Percentiles rank a stretch among this genome's conserved stretches.
Conservation (phyloP, 2,329 filamentous ascomycete species). For the Aspergillus tanneri region DNA sequence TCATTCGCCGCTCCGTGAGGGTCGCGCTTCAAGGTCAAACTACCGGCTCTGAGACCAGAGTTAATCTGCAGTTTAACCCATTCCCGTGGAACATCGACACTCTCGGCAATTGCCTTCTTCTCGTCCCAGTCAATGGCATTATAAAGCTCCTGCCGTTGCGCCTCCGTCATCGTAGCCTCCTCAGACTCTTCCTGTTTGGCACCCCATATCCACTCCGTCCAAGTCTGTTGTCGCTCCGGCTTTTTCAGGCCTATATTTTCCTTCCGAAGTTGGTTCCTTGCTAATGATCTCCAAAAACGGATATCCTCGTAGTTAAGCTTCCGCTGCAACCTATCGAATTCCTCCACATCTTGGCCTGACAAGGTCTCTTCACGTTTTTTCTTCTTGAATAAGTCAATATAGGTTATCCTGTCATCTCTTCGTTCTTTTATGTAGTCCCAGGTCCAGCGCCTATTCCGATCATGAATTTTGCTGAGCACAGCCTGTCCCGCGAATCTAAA, state of each 20-base stretch:
- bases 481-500: slow-evolving; percentile 86
- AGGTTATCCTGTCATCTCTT: slow-evolving; percentile 80
- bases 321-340: slow-evolving; percentile 74
- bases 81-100: slow-evolving; percentile 85
- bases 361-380: slow-evolving; percentile 72
- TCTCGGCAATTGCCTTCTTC: slow-evolving; percentile 82
- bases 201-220: slow-evolving; percentile 91
- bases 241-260: slow-evolving; percentile 90
- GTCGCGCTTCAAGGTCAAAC: slow-evolving; percentile 87
- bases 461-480: slow-evolving; percentile 89
- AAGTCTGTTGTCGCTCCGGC: slow-evolving; percentile 70
- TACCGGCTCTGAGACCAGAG: slow-evolving; percentile 88
- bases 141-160: slow-evolving; percentile 94
- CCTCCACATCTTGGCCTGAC: slow-evolving; percentile 66
- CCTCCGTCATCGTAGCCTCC: slow-evolving; percentile 85
- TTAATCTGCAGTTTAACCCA: slow-evolving; percentile 91
- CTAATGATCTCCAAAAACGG: slow-evolving; percentile 93
- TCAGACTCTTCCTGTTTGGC: slow-evolving; percentile 70
- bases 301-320: slow-evolving; percentile 93
- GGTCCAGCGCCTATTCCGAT: slow-evolving; percentile 87
- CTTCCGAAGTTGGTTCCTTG: slow-evolving; percentile 90
- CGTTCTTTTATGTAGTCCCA: slow-evolving; percentile 95
- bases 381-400: slow-evolving; percentile 96
- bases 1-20: slow-evolving; percentile 76
- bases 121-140: slow-evolving; percentile 98